Evolutionary conservation across 1,139 yeast genomes (phyloP).

Genomic region (Pneumocystis carinii): DNA sequence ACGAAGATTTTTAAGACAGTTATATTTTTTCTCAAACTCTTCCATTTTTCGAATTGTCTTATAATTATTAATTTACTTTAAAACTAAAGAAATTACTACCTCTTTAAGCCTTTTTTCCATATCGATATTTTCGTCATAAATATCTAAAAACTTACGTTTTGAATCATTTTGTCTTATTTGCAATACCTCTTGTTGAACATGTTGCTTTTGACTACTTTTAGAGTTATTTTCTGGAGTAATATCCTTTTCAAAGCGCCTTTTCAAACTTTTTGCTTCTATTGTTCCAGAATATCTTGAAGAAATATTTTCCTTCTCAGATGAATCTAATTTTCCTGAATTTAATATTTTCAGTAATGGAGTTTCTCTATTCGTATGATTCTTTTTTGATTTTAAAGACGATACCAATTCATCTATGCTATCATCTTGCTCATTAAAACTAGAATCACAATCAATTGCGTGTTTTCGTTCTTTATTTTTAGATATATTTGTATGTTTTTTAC

Average conservation of each 20-base stretch:
- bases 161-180: slow-evolving; percentile 5
- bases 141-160: slow-evolving; percentile 4
- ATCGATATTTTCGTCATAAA: not conserved
- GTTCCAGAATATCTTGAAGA: not conserved
- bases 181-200: not conserved
- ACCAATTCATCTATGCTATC: not conserved
- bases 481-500: not conserved
- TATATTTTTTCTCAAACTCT: not conserved
- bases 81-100: not conserved
- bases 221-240: not conserved
- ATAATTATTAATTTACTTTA: not conserved
- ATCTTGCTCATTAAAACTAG: not conserved
- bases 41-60: not conserved
- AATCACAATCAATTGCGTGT: not conserved
- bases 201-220: not conserved
- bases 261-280: not conserved
- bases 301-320: not conserved
- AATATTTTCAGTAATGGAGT: not conserved
- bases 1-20: not conserved
- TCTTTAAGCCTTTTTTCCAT: not conserved
- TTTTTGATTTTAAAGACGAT: not conserved
- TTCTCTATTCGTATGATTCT: not conserved
- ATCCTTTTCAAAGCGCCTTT: not conserved
- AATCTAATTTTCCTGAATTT: not conserved
- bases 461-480: not conserved